Evolutionary conservation across 352 stramenopile species (phyloP).

Genomic region (Phytophthora palmivora): DNA sequence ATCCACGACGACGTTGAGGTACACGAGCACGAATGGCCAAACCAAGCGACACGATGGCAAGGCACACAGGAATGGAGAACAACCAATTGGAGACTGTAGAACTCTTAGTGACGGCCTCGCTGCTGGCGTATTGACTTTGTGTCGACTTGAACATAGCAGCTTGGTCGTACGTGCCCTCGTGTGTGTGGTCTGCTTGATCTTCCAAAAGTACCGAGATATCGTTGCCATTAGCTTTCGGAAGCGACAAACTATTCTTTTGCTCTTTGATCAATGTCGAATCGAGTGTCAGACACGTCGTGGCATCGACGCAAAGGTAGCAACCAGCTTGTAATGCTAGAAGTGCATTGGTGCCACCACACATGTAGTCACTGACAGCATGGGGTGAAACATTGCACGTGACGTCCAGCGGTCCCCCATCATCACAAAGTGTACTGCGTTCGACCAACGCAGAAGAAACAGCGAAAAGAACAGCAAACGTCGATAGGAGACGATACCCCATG

Average conservation of each 20-base stretch:
- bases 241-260: slow-evolving; percentile 1
- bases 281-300: slow-evolving; percentile 31
- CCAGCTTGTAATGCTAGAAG: slow-evolving; percentile 53
- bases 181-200: slow-evolving; percentile 22
- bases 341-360: slow-evolving; percentile 29
- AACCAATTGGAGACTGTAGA: slow-evolving; percentile 50
- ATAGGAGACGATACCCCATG: slow-evolving; percentile 5
- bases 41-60: slow-evolving; percentile 52
- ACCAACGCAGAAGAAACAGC: slow-evolving; percentile 6
- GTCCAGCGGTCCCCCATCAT: slow-evolving; percentile 40
- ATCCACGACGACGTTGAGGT: slow-evolving; percentile 23
- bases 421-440: slow-evolving; percentile 40
- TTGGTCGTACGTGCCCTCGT: slow-evolving; percentile 26
- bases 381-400: slow-evolving; percentile 20
- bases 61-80: slow-evolving; percentile 46
- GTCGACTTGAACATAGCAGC: slow-evolving; percentile 16
- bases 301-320: slow-evolving; percentile 63
- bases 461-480: slow-evolving; percentile 10
- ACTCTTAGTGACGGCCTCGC: slow-evolving; percentile 4
- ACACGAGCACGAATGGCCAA: slow-evolving; percentile 40
- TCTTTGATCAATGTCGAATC: not conserved
- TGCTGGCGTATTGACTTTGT: slow-evolving; percentile 2
- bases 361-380: not conserved
- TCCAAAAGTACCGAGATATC: slow-evolving; percentile 36
- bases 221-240: slow-evolving; percentile 35